phyloP scores from a whole-genome alignment of 2,329 filamentous ascomycete genomes.

The Cladosporium cucumerinum region DNA sequence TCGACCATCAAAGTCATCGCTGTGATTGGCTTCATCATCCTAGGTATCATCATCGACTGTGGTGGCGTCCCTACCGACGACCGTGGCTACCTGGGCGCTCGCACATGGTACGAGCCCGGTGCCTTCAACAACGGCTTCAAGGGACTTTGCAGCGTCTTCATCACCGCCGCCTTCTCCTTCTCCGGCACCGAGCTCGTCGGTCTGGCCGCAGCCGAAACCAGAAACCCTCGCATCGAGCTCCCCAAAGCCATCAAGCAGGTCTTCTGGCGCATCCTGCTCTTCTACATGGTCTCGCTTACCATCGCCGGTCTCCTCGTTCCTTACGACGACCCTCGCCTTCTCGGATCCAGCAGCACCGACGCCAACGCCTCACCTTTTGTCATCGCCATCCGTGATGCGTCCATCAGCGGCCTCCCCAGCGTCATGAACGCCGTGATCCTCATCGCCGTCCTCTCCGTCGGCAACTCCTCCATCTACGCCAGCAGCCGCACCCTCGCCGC shows the following conservation, averaged over 20 bases:
- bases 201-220: conserved; percentile 51
- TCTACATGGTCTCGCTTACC: conserved; percentile 32
- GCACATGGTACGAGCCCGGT: conserved; percentile 47
- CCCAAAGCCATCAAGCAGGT: conserved; percentile 33
- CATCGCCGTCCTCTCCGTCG: conserved; percentile 55
- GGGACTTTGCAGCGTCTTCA: conserved; percentile 61
- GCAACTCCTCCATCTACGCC: conserved; percentile 47
- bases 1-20: conserved; percentile 35
- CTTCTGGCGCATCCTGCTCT: conserved; percentile 32
- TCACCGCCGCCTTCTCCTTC: conserved; percentile 62
- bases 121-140: conserved; percentile 58
- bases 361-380: conserved; percentile 59
- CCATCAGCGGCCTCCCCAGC: conserved; percentile 56
- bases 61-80: conserved; percentile 51
- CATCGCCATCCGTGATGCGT: conserved; percentile 58
- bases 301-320: conserved; percentile 31
- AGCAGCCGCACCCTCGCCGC: conserved; percentile 84
- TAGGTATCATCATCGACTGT: conserved; percentile 56
- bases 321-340: conserved; percentile 28
- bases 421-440: conserved; percentile 65
- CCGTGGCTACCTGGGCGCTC: conserved; percentile 21
- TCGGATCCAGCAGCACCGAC: conserved; percentile 28
- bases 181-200: conserved; percentile 57
- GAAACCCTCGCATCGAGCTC: conserved; percentile 47
- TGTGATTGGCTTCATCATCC: conserved; percentile 60